Base-by-base conservation (phyloP, 169 alveolate genomes). In the Condylostoma magnum region DNA sequence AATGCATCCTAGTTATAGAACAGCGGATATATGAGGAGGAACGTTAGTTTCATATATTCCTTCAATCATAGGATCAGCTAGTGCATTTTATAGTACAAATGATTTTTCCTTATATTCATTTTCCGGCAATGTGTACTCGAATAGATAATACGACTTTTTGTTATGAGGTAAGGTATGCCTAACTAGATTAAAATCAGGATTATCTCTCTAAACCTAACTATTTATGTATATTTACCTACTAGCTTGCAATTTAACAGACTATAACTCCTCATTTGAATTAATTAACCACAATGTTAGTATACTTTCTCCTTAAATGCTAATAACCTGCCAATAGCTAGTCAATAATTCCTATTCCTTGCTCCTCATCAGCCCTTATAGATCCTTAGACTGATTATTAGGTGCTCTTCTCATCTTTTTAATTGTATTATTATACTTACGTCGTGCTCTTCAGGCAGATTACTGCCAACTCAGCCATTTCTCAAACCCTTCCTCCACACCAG, bases 21-120 rank as follows among this genome's bases (percentile, higher is more conserved):
- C 80, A 10, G 89, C 89, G 69, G 75, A 85, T 52, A 83, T 84
- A 22, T 76, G 71, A 30, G 86, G 60, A 36, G 97, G 97, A 15
- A 82, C 77, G 50, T 87, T 78, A 1, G 92, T 76, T 67, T 92
- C 95, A 80, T 92, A 92, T 6, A 92, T 85, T 22, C 95, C 94
- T 70, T 92, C 97, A 36, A 86, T 81, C 15, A 84, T 69, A 6
- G 87, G 83, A 75, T 87, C 86, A 0, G 91, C 79, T 20, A 85
- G 57, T 36, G 79, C 85, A 50, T 87, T 77, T 46, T 67, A 78
- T 20, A 89, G 65, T 38, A 80, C 73, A 47, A 79, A 79, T 68
- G 66, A 84, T 56, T 83, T 79, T 12, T 73, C 82, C 65, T 75
- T 58, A 76, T 77, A 86, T 51, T 68, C 85, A 36, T 80, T 84